Conservation (phyloP, 1,284 basidiomycete genomes). For the Ceratorhiza oryzae-sativae region DNA sequence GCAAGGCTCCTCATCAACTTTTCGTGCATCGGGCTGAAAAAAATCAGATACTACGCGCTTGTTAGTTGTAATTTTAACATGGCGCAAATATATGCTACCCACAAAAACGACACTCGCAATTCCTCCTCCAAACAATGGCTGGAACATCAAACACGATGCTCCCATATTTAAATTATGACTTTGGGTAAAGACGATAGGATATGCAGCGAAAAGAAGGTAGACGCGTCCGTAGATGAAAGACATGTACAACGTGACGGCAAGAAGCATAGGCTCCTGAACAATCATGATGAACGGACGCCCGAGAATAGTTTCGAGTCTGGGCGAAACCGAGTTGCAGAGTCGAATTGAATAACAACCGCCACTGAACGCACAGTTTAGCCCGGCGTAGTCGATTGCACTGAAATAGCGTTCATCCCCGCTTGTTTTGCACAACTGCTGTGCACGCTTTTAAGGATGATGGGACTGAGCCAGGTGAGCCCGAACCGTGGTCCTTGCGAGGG, state of each 20-base stretch:
- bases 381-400: constrained; percentile 50
- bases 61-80: too few species aligned
- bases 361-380: constrained; percentile 16
- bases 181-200: constrained; percentile 56
- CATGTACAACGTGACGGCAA: constrained; percentile 72
- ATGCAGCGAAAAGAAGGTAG: constrained; percentile 55
- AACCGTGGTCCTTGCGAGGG: neutral
- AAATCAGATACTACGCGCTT: constrained; percentile 43
- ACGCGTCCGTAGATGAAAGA: constrained; percentile 47
- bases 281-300: constrained; percentile 72
- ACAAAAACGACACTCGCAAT: constrained; percentile 41
- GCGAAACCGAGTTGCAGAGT: constrained; percentile 47
- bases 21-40: constrained; percentile 47
- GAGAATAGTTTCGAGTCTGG: constrained; percentile 56
- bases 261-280: constrained; percentile 78
- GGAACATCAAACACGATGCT: constrained; percentile 56
- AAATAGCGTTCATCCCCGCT: constrained; percentile 75
- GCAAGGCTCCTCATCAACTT: constrained; percentile 37
- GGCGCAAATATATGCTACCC: too few species aligned
- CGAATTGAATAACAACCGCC: too few species aligned
- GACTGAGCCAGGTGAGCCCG: constrained; percentile 43
- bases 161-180: constrained; percentile 57
- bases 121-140: constrained; percentile 56
- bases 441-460: constrained; percentile 63
- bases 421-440: constrained; percentile 57